Conservation (phyloP, 768 basidiomycete species). For the Asterophora parasitica region DNA sequence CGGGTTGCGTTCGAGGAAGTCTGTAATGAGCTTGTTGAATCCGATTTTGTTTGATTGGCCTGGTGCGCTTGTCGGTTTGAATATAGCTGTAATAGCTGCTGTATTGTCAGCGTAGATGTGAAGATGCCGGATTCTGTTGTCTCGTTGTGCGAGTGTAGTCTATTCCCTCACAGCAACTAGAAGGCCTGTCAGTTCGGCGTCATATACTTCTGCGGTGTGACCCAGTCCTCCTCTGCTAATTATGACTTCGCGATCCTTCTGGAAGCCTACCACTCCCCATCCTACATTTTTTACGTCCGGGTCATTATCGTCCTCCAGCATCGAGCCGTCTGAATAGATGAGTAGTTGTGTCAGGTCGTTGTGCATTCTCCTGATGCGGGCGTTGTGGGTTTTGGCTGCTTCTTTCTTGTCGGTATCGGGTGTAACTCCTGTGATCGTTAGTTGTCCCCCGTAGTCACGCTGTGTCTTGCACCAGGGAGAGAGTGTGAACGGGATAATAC, state of each 20-base stretch:
- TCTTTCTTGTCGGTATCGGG: background rate
- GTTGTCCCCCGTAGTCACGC: background rate
- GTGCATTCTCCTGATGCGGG: background rate
- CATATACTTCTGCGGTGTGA: conserved; percentile 21
- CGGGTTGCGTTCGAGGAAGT: background rate
- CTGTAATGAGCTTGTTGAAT: background rate
- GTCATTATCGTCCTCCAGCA: no score
- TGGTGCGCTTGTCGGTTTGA: conserved; percentile 14
- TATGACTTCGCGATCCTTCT: conserved; percentile 12
- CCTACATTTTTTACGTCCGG: conserved; percentile 10
- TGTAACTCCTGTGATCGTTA: background rate
- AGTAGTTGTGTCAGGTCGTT: no score
- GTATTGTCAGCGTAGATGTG: conserved; percentile 19
- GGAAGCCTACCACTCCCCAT: conserved; percentile 16
- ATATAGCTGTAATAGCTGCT: conserved; percentile 8
- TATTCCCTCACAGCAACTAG: conserved; percentile 13
- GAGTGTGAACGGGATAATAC: background rate
- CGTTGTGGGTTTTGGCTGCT: background rate
- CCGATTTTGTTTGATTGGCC: conserved; percentile 13
- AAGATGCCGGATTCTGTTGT: conserved; percentile 15
- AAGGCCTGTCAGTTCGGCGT: conserved; percentile 24
- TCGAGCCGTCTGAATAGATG: conserved; percentile 5
- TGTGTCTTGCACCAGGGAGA: background rate
- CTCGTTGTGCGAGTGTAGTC: background rate
- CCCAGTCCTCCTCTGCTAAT: conserved; percentile 18